These are phyloP conservation scores for Botrytis fabae DNA, from an alignment of 2,329 filamentous ascomycete genomes.

Conservation along the genomic window DNA sequence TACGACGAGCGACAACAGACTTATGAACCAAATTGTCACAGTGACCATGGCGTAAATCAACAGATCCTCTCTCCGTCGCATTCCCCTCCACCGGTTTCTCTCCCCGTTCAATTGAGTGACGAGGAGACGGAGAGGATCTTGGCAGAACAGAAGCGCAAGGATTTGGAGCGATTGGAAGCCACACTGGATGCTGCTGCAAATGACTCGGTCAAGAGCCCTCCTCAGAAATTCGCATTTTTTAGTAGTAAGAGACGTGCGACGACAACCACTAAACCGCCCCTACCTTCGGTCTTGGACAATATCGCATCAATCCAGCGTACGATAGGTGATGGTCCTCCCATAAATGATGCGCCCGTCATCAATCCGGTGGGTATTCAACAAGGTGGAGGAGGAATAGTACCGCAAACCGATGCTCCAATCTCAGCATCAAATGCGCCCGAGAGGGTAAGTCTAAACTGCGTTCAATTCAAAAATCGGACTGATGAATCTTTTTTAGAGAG, in stretches of 20 bases:
- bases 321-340: constrained; percentile 25
- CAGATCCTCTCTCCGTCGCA: constrained; percentile 13
- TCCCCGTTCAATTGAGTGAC: constrained; percentile 26
- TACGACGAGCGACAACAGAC: constrained; percentile 26
- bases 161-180: constrained; percentile 39
- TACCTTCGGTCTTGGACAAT: not conserved
- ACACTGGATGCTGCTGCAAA: constrained; percentile 38
- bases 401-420: constrained; percentile 71
- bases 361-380: constrained; percentile 31
- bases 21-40: constrained; percentile 23
- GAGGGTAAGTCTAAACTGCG: constrained; percentile 55
- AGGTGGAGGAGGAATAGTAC: constrained; percentile 43
- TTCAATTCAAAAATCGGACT: constrained; percentile 32
- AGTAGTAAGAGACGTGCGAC: constrained; percentile 33
- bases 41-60: constrained; percentile 25
- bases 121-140: constrained; percentile 35
- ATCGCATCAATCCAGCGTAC: constrained; percentile 10
- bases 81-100: constrained; percentile 13
- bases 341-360: constrained; percentile 23
- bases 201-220: constrained; percentile 21
- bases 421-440: constrained; percentile 81
- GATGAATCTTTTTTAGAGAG: constrained; percentile 53
- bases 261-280: constrained; percentile 27
- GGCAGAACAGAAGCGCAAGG: constrained; percentile 40
- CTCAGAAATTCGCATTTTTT: constrained; percentile 38